A percentile compares a stretch with the other conserved stretches of the same genome.
Evolutionary conservation across 257 asterid species (phyloP).

Genomic region (Solanum appendiculatum): DNA sequence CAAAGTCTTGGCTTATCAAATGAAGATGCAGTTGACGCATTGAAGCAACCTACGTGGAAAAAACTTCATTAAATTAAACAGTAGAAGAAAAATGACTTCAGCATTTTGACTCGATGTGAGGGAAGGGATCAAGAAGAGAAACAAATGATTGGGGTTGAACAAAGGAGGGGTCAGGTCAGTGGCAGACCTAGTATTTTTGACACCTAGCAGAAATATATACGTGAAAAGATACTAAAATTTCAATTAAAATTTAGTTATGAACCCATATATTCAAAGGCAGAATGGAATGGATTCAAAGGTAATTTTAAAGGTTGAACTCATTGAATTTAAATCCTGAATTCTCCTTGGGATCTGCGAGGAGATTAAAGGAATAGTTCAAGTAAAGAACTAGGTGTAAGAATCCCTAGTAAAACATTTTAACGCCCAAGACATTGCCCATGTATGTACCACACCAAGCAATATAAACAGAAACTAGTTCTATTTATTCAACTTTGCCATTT

Average conservation of each 20-base stretch:
- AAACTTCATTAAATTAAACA: background rate
- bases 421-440: background rate
- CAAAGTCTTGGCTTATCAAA: slow-evolving; percentile 85
- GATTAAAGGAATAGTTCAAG: background rate
- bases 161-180: background rate
- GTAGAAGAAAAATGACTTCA: background rate
- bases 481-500: background rate
- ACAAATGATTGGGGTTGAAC: background rate
- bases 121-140: background rate
- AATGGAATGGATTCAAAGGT: background rate
- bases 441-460: background rate
- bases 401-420: background rate
- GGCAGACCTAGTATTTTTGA: background rate
- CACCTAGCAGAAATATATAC: background rate
- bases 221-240: background rate
- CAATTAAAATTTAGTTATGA: background rate
- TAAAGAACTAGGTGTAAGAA: background rate
- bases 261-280: background rate
- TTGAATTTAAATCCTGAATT: background rate
- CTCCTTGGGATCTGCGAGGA: background rate
- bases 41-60: slow-evolving; percentile 54
- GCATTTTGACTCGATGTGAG: background rate
- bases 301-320: background rate
- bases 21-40: slow-evolving; percentile 93
- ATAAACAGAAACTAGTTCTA: background rate